These are phyloP conservation scores for Onygenales sp. DNA, from an alignment of 2,329 filamentous ascomycete genomes.

Conservation along the genomic window DNA sequence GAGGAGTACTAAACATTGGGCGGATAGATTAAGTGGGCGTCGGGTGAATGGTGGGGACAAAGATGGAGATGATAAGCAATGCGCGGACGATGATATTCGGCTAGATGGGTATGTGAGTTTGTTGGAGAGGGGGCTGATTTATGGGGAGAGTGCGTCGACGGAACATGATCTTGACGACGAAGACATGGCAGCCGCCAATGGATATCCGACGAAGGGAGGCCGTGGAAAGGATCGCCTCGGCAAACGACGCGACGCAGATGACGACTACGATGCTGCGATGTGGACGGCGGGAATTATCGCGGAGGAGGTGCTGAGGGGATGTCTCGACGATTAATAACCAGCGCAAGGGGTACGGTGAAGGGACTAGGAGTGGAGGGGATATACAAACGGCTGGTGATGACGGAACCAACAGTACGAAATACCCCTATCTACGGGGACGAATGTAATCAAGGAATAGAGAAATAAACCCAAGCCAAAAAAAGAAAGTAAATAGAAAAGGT, in stretches of 20 bases:
- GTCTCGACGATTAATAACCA: conserved; percentile 3
- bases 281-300: conserved; percentile 12
- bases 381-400: too few species aligned
- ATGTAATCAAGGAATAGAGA: too few species aligned
- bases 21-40: not conserved
- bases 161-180: conserved; percentile 11
- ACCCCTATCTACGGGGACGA: too few species aligned
- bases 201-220: not conserved
- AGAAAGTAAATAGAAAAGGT: too few species aligned
- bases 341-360: too few species aligned
- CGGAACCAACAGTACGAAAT: too few species aligned
- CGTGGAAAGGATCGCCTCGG: not conserved
- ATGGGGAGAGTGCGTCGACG: conserved; percentile 11
- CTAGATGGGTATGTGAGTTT: conserved; percentile 16
- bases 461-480: too few species aligned
- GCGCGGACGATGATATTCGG: conserved; percentile 11
- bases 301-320: conserved; percentile 9
- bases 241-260: not conserved
- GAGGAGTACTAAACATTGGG: not conserved
- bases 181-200: not conserved
- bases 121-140: conserved; percentile 16
- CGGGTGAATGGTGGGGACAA: conserved; percentile 1
- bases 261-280: conserved; percentile 12
- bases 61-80: conserved; percentile 11
- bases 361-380: too few species aligned